Evolutionary conservation across 139 green algal genomes (phyloP).

Genomic region (Tetratostichococcus sp.): DNA sequence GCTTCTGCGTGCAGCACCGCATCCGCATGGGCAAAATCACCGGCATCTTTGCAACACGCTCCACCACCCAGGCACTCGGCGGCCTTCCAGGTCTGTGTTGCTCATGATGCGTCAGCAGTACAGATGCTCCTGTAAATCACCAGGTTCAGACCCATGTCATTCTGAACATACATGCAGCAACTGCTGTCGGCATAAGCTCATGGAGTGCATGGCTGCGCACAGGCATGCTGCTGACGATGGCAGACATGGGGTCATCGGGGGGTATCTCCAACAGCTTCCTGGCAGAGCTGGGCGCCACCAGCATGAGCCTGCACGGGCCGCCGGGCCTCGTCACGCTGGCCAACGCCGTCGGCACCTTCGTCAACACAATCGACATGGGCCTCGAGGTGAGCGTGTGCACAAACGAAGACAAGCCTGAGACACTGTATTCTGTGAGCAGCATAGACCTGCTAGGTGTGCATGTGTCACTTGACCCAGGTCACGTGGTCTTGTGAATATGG

Average conservation of each 20-base stretch:
- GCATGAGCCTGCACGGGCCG: conserved; percentile 25
- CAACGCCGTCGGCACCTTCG: conserved; percentile 40
- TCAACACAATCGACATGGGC: conserved; percentile 27
- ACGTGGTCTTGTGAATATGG: no score
- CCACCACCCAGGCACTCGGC: conserved; percentile 63
- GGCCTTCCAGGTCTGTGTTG: conserved; percentile 68
- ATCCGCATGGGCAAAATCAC: conserved; percentile 65
- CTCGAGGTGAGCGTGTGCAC: conserved; percentile 3
- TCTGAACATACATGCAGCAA: no score
- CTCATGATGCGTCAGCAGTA: background rate
- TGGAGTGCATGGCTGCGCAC: background rate
- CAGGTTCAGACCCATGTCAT: no score
- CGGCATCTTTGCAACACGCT: conserved; percentile 59
- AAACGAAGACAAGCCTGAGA: background rate
- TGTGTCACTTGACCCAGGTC: no score
- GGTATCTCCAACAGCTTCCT: conserved; percentile 11
- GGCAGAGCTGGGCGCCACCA: conserved; percentile 1
- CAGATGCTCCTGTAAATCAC: no score
- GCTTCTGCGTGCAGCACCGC: conserved; percentile 79
- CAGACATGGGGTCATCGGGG: conserved; percentile 25
- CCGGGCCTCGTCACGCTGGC: conserved; percentile 33
- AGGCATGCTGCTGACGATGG: conserved; percentile 66
- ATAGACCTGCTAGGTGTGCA: no score
- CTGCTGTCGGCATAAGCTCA: no score
- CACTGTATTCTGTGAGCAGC: no score